Conservation (phyloP, 2,329 filamentous ascomycete species). For the Leptographium flavum region DNA sequence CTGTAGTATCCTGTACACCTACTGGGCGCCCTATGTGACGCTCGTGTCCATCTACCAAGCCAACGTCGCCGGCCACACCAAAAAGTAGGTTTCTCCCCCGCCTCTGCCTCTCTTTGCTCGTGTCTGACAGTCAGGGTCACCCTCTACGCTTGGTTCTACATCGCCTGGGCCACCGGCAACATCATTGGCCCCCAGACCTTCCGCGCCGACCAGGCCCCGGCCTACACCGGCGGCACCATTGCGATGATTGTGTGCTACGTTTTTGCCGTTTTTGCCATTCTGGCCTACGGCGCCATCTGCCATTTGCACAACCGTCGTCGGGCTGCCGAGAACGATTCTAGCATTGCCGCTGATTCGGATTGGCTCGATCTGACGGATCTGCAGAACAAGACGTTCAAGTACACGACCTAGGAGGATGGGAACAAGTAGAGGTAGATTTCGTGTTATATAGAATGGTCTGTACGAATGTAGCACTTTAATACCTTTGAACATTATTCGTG, state of each 20-base stretch:
- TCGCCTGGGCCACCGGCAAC: slow-evolving; percentile 19
- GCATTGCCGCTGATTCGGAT: slow-evolving; percentile 15
- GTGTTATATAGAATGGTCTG: no score
- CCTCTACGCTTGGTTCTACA: slow-evolving; percentile 12
- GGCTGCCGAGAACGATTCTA: not conserved
- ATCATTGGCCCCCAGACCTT: slow-evolving; percentile 35
- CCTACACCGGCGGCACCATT: slow-evolving; percentile 37
- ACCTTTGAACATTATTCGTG: no score
- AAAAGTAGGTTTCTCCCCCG: slow-evolving; percentile 4
- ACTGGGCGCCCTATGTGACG: slow-evolving; percentile 13
- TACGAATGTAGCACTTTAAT: no score
- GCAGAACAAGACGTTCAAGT: slow-evolving; percentile 40
- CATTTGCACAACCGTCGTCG: not conserved
- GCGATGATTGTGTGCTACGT: slow-evolving; percentile 9
- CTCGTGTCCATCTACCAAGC: slow-evolving; percentile 12
- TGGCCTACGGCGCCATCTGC: slow-evolving; percentile 6
- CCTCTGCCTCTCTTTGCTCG: not conserved
- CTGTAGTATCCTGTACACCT: slow-evolving; percentile 8
- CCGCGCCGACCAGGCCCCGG: slow-evolving; percentile 34
- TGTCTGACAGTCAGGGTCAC: not conserved
- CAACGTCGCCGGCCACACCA: slow-evolving; percentile 11
- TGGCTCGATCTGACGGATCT: slow-evolving; percentile 39
- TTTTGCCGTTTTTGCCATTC: slow-evolving; percentile 6
- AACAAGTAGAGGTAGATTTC: no score
- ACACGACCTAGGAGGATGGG: slow-evolving; percentile 7